phyloP scores from a whole-genome alignment of 2,329 filamentous ascomycete species.

The Diaporthe ampelina region DNA sequence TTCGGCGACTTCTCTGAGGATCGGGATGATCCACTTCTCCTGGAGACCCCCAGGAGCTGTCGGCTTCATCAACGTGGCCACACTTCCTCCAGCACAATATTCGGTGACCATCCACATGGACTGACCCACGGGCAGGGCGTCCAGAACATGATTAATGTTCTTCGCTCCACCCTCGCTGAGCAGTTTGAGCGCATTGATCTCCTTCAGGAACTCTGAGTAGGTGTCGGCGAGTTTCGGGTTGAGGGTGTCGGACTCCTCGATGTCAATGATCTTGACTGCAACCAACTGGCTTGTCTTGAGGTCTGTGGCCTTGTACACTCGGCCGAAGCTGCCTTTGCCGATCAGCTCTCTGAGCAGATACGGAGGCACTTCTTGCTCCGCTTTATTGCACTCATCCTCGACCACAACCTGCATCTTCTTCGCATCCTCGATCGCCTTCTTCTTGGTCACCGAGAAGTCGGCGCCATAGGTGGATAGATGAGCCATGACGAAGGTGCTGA shows the following conservation, averaged over 20 bases:
- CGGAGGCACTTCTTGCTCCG: conserved; percentile 71
- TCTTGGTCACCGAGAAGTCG: conserved; percentile 63
- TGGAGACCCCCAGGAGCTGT: conserved; percentile 74
- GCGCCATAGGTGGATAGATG: conserved; percentile 59
- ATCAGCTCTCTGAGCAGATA: conserved; percentile 81
- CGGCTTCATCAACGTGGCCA: conserved; percentile 80
- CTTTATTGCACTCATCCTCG: conserved; percentile 71
- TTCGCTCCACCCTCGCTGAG: conserved; percentile 80
- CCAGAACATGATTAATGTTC: conserved; percentile 86
- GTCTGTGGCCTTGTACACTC: conserved; percentile 76
- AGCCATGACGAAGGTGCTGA: conserved; percentile 50
- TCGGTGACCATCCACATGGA: conserved; percentile 92
- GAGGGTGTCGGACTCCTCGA: conserved; percentile 80
- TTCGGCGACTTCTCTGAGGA: conserved; percentile 75
- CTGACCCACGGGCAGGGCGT: conserved; percentile 81
- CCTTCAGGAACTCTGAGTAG: conserved; percentile 78
- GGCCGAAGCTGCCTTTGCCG: conserved; percentile 81
- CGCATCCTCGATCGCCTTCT: conserved; percentile 77
- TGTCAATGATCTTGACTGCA: conserved; percentile 86
- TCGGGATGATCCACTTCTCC: conserved; percentile 79
- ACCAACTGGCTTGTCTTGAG: conserved; percentile 68
- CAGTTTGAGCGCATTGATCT: conserved; percentile 78
- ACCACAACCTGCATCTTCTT: conserved; percentile 77
- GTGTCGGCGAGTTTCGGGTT: conserved; percentile 76
- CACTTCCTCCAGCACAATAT: conserved; percentile 87